A percentile compares a stretch with the other conserved stretches of the same genome.
phyloP scores from a whole-genome alignment of 2,329 filamentous ascomycete genomes.

The Diplodia intermedia region DNA sequence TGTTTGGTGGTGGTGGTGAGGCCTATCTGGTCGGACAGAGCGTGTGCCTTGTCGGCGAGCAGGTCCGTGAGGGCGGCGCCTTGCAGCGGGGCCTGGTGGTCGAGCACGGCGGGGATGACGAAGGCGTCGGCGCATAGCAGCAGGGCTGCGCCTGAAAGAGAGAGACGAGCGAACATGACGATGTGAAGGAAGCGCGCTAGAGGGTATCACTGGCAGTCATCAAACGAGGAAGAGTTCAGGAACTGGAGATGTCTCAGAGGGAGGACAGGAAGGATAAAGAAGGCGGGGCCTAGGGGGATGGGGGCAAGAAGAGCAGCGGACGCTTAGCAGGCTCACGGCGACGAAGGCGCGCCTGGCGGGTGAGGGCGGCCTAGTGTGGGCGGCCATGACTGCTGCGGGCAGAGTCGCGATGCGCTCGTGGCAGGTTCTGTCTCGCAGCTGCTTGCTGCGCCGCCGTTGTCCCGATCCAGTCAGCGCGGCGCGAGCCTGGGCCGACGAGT shows the following conservation, averaged over 20 bases:
- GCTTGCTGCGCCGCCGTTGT: constrained; percentile 16
- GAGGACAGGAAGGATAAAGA: constrained; percentile 7
- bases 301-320: background rate
- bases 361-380: constrained; percentile 16
- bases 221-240: background rate
- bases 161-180: constrained; percentile 23
- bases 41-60: constrained; percentile 5
- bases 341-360: constrained; percentile 12
- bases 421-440: constrained; percentile 25
- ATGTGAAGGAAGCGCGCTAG: constrained; percentile 24
- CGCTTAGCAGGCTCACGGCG: constrained; percentile 12
- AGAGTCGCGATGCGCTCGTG: constrained; percentile 28
- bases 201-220: constrained; percentile 15
- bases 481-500: constrained; percentile 9
- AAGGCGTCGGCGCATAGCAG: constrained; percentile 28
- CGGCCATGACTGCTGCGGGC: constrained; percentile 12
- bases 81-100: constrained; percentile 12
- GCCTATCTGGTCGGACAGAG: constrained; percentile 9
- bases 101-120: constrained; percentile 23
- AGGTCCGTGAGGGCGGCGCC: constrained; percentile 5
- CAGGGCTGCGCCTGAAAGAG: constrained; percentile 17
- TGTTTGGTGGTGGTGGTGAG: constrained; percentile 6
- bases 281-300: background rate
- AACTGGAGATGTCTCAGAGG: constrained; percentile 15
- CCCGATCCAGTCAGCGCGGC: constrained; percentile 16